Percentiles rank a stretch among this genome's conserved stretches.
phyloP scores from a whole-genome alignment of 768 basidiomycete genomes.

The Clavulina sp. region DNA sequence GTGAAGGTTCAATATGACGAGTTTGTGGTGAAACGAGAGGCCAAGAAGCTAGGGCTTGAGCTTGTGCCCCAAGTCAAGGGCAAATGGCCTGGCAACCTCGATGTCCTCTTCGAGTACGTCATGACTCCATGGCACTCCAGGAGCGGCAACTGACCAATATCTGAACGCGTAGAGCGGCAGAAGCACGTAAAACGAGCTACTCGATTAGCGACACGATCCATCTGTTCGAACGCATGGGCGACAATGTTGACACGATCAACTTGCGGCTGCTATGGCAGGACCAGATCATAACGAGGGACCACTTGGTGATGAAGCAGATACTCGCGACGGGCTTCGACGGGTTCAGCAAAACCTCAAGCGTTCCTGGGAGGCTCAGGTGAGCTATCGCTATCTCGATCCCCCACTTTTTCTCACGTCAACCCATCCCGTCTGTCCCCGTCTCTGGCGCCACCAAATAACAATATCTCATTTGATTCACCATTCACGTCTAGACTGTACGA shows the following conservation, averaged over 20 bases:
- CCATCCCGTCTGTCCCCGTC: no score
- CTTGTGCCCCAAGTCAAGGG: slow-evolving; percentile 41
- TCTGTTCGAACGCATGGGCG: not conserved
- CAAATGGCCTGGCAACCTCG: slow-evolving; percentile 65
- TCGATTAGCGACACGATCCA: not conserved
- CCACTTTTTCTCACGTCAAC: no score
- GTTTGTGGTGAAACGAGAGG: not conserved
- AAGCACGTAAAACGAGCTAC: not conserved
- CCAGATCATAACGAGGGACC: slow-evolving; percentile 8
- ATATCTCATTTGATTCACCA: no score
- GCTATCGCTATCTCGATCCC: no score
- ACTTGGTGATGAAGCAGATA: slow-evolving; percentile 2
- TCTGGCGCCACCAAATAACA: no score
- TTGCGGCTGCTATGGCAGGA: not conserved
- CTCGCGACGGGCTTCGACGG: slow-evolving; percentile 7
- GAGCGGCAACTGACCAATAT: not conserved
- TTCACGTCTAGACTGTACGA: slow-evolving; percentile 7
- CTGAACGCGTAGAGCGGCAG: not conserved
- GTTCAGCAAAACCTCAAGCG: slow-evolving; percentile 6
- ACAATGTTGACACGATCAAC: not conserved
- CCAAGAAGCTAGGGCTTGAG: slow-evolving; percentile 19
- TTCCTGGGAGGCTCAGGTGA: slow-evolving; percentile 5
- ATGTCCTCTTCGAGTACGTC: slow-evolving; percentile 41
- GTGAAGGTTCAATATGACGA: not conserved
- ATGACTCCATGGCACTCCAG: not conserved